A percentile compares a stretch with the other conserved stretches of the same genome.
phyloP scores from a whole-genome alignment of 306 rosid species.

The Ormosia semicastrata region DNA sequence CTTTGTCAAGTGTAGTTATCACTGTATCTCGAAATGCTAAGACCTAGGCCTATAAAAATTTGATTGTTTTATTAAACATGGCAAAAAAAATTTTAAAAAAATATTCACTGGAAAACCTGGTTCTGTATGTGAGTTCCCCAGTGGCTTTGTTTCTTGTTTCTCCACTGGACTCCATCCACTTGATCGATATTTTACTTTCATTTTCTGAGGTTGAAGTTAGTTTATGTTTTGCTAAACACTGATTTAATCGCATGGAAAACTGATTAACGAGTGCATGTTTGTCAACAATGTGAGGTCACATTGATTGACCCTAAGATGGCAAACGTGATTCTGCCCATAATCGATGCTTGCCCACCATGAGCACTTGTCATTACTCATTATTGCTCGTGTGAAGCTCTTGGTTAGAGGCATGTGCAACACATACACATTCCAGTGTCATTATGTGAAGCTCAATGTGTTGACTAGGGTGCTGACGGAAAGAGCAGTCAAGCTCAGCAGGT shows the following conservation, averaged over 20 bases:
- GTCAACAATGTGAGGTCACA: not conserved
- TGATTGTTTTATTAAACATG: slow-evolving; percentile 4
- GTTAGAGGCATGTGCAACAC: not conserved
- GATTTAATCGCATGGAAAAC: not conserved
- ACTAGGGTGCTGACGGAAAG: not conserved
- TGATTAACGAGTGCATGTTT: not conserved
- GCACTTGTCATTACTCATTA: not conserved
- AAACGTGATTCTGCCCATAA: not conserved
- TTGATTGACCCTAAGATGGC: not conserved
- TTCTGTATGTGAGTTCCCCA: not conserved
- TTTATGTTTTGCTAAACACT: not conserved
- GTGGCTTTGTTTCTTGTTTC: not conserved
- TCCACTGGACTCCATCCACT: not conserved
- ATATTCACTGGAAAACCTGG: not conserved
- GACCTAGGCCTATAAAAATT: not conserved
- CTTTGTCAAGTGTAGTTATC: not conserved
- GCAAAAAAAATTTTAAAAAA: not conserved
- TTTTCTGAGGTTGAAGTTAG: not conserved
- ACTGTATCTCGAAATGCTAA: not conserved
- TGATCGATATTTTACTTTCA: not conserved
- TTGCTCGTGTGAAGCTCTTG: not conserved
- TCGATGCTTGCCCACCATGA: not conserved
- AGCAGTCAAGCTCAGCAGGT: not conserved
- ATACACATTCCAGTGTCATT: not conserved
- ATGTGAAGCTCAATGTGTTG: not conserved